Conservation (phyloP, 305 asterid species). For the Fraxinus velutina region DNA sequence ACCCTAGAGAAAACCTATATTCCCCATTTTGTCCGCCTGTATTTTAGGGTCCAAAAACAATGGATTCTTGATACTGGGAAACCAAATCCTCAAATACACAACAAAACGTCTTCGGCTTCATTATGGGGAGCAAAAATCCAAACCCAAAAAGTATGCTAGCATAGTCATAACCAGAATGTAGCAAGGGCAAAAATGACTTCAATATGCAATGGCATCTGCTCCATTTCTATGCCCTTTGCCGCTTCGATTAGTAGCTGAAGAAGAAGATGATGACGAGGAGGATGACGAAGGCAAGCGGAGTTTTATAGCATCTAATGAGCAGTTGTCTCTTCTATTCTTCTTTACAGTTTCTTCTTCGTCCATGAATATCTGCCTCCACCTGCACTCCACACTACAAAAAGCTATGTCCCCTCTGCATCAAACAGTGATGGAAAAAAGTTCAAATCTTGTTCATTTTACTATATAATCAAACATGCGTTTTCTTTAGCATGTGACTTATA, state of each 20-base stretch:
- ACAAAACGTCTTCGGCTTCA: constrained; percentile 24
- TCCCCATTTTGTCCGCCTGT: constrained; percentile 32
- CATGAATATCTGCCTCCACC: constrained; percentile 87
- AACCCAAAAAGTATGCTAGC: constrained; percentile 25
- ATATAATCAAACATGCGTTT: not conserved
- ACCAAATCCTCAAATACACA: constrained; percentile 33
- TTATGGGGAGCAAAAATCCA: constrained; percentile 13
- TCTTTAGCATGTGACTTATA: not conserved
- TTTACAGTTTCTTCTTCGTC: constrained; percentile 64
- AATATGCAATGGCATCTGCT: constrained; percentile 53
- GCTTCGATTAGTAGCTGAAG: constrained; percentile 14
- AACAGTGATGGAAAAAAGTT: not conserved
- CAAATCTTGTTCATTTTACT: not conserved
- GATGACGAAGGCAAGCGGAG: constrained; percentile 24
- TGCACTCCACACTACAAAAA: constrained; percentile 88
- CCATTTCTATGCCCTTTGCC: constrained; percentile 42
- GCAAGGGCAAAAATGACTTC: constrained; percentile 44
- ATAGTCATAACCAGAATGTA: constrained; percentile 22
- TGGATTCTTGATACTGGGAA: constrained; percentile 1
- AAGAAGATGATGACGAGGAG: constrained; percentile 30
- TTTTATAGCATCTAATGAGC: constrained; percentile 39
- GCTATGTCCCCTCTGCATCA: constrained; percentile 78
- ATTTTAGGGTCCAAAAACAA: constrained; percentile 13
- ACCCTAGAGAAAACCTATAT: not conserved
- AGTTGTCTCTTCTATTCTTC: constrained; percentile 38